phyloP scores from a whole-genome alignment of 1,284 basidiomycete species.

The Cryptococcus sp. region DNA sequence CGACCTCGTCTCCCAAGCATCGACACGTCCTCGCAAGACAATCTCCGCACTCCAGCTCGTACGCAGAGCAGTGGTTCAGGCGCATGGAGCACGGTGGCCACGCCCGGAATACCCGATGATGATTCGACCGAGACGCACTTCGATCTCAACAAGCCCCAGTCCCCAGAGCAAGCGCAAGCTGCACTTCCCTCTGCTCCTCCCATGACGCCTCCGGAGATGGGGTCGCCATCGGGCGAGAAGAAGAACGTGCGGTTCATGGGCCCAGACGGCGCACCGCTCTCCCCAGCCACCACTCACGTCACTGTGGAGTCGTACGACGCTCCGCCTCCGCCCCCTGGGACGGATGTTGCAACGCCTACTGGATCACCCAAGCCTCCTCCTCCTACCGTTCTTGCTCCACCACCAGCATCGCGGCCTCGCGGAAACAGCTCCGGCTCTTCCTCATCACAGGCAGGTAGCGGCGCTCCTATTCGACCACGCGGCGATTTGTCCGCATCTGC shows the following conservation, averaged over 20 bases:
- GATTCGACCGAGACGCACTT: constrained; percentile 26
- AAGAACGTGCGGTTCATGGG: constrained; percentile 51
- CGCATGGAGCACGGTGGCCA: constrained; percentile 50
- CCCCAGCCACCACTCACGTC: constrained; percentile 40
- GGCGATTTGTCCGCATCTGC: constrained; percentile 8
- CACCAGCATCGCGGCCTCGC: constrained; percentile 13
- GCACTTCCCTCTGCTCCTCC: constrained; percentile 17
- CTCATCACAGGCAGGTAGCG: constrained; percentile 1
- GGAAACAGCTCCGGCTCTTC: constrained; percentile 16
- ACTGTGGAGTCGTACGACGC: constrained; percentile 40
- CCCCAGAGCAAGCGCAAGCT: background rate
- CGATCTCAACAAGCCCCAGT: constrained; percentile 14
- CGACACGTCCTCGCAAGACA: constrained; percentile 12
- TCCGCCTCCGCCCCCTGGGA: constrained; percentile 47
- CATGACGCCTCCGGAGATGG: constrained; percentile 10
- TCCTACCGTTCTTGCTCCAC: constrained; percentile 12
- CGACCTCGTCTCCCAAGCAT: constrained; percentile 23
- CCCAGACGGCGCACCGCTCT: constrained; percentile 51
- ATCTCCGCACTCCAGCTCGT: constrained; percentile 10
- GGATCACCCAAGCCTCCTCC: constrained; percentile 12
- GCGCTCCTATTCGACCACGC: constrained; percentile 4
- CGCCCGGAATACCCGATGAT: constrained; percentile 46
- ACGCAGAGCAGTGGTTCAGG: constrained; percentile 23
- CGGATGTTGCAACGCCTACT: constrained; percentile 29
- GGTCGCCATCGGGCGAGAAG: constrained; percentile 22